These are phyloP conservation scores for Epichloe bromicola DNA, from an alignment of 2,329 filamentous ascomycete species.

Conservation along the genomic window DNA sequence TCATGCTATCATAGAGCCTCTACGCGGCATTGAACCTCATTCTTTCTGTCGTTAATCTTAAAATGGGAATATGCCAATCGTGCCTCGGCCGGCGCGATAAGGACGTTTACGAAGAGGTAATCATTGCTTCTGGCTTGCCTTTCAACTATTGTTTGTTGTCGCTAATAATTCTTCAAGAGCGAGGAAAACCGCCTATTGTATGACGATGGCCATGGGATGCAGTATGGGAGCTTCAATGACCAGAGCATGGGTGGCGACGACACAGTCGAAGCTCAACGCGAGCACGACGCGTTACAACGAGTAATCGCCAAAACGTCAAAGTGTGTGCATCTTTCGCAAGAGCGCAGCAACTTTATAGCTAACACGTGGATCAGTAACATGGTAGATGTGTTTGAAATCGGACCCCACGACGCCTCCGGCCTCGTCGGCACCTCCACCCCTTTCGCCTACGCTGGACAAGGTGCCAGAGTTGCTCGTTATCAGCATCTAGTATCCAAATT, in stretches of 20 bases:
- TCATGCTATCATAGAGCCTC: not conserved
- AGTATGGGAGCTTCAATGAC: conserved; percentile 52
- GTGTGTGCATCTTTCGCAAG: conserved; percentile 25
- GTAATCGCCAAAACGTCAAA: conserved; percentile 52
- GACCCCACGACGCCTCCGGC: conserved; percentile 33
- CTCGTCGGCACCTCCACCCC: conserved; percentile 23
- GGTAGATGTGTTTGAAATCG: conserved; percentile 55
- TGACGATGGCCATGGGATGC: conserved; percentile 44
- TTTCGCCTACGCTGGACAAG: conserved; percentile 40
- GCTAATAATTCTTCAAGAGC: conserved; percentile 25
- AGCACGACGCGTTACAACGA: conserved; percentile 50
- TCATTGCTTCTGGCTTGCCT: conserved; percentile 7
- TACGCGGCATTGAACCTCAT: not conserved
- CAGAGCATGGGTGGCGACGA: conserved; percentile 41
- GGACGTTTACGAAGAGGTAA: conserved; percentile 43
- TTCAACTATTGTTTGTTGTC: not conserved
- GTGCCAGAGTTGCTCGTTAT: conserved; percentile 43
- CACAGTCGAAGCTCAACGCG: conserved; percentile 48
- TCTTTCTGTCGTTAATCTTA: conserved; percentile 5
- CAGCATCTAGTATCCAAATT: conserved; percentile 50
- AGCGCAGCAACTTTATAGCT: not conserved
- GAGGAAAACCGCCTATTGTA: conserved; percentile 47
- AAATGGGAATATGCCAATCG: conserved; percentile 49
- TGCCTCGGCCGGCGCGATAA: conserved; percentile 41
- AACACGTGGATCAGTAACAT: conserved; percentile 38